Conservation (phyloP, 2,329 filamentous ascomycete genomes). For the Fusarium drepaniforme region DNA sequence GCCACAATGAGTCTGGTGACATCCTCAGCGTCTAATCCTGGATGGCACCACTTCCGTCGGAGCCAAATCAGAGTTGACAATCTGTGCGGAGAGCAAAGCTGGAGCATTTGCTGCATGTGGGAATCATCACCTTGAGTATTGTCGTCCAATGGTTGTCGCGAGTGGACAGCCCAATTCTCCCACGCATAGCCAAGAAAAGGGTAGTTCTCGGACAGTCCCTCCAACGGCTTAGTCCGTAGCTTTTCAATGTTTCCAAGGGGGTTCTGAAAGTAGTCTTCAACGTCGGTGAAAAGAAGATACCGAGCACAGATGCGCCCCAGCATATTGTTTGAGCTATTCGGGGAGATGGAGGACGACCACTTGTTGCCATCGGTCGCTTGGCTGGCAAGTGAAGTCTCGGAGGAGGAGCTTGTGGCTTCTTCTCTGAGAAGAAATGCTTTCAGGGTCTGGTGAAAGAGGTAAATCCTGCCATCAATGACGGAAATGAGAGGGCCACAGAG, state of each 20-base stretch:
- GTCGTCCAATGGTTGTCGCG: background rate
- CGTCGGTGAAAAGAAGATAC: background rate
- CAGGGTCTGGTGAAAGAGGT: background rate
- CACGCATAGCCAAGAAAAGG: constrained; percentile 1
- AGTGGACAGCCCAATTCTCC: constrained; percentile 2
- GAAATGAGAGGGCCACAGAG: background rate
- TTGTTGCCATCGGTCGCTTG: no score
- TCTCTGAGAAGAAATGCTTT: background rate
- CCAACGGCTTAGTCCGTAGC: background rate
- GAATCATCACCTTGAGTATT: background rate
- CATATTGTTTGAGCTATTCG: background rate
- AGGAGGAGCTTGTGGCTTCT: background rate
- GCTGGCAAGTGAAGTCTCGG: background rate
- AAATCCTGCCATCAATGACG: background rate
- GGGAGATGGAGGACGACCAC: background rate
- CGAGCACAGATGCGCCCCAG: background rate
- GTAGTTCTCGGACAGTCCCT: background rate
- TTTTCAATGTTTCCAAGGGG: background rate
- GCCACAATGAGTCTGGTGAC: background rate
- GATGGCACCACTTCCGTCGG: background rate
- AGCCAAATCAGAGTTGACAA: background rate
- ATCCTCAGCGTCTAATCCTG: background rate
- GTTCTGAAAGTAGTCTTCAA: background rate
- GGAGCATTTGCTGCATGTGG: background rate
- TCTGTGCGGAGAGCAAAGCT: background rate